A percentile compares a stretch with the other conserved stretches of the same genome.
Conservation (phyloP, 2,329 filamentous ascomycete genomes). For the Aspergillus phoenicis region DNA sequence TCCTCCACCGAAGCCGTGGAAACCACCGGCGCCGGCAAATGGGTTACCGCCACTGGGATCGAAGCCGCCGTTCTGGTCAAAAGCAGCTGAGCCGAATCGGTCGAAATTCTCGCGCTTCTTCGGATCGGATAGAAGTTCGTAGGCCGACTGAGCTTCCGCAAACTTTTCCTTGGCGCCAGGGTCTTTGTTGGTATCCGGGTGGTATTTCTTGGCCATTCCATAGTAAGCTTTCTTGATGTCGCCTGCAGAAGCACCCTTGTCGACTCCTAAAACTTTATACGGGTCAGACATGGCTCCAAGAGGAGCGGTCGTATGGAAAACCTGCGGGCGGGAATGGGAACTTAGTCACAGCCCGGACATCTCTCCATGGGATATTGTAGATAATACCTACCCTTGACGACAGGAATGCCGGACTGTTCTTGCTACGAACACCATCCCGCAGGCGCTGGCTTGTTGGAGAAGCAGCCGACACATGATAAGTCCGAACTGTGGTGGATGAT, state of each 20-base stretch:
- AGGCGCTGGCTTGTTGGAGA: slow-evolving; percentile 30
- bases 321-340: slow-evolving; percentile 27
- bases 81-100: slow-evolving; percentile 80
- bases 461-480: slow-evolving; percentile 37
- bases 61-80: slow-evolving; percentile 70
- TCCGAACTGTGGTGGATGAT: slow-evolving; percentile 38
- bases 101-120: slow-evolving; percentile 93
- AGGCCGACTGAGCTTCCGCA: slow-evolving; percentile 86
- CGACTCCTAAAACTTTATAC: slow-evolving; percentile 82
- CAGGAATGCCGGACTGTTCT: slow-evolving; percentile 27
- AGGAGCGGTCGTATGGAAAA: slow-evolving; percentile 49
- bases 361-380: background rate
- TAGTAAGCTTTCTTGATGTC: slow-evolving; percentile 99
- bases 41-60: slow-evolving; percentile 66
- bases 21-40: slow-evolving; percentile 60
- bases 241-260: slow-evolving; percentile 73
- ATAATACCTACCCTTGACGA: slow-evolving; percentile 35
- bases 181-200: slow-evolving; percentile 98
- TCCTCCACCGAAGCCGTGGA: slow-evolving; percentile 61
- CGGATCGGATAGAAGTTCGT: slow-evolving; percentile 88
- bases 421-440: slow-evolving; percentile 29
- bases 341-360: slow-evolving; percentile 10
- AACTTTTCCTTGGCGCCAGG: slow-evolving; percentile 92
- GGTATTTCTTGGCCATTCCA: slow-evolving; percentile 93
- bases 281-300: slow-evolving; percentile 79